Conservation (phyloP, 108 stramenopile species). For the Bacterosira constricta region DNA sequence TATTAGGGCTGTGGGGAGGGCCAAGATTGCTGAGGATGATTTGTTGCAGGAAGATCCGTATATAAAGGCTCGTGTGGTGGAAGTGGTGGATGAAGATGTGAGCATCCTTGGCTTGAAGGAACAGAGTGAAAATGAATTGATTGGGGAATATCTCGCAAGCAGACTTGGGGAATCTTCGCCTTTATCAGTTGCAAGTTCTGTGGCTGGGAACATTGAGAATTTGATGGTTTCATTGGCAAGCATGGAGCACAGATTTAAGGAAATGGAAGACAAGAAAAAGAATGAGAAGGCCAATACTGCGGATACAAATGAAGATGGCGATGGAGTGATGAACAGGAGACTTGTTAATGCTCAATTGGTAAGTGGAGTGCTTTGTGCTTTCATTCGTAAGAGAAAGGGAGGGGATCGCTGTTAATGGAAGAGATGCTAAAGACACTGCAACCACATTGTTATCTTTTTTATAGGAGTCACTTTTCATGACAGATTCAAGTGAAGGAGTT, state of each 20-base stretch:
- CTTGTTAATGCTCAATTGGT: slow-evolving; percentile 28
- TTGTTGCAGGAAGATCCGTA: slow-evolving; percentile 67
- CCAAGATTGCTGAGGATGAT: slow-evolving; percentile 51
- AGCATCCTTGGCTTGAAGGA: slow-evolving; percentile 15
- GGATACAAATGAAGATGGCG: neutral
- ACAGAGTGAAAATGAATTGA: neutral
- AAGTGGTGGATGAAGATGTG: slow-evolving; percentile 54
- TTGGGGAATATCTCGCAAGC: too few species aligned
- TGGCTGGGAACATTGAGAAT: slow-evolving; percentile 68
- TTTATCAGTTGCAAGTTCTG: slow-evolving; percentile 54
- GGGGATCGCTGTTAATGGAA: neutral
- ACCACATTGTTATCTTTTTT: neutral
- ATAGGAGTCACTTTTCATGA: slow-evolving; percentile 39
- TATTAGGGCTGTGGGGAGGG: slow-evolving; percentile 71
- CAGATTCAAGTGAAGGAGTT: slow-evolving; percentile 36
- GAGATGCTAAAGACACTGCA: neutral
- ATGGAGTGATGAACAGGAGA: slow-evolving; percentile 32
- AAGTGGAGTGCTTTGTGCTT: neutral
- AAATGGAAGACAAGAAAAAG: slow-evolving; percentile 22
- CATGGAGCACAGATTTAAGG: slow-evolving; percentile 55
- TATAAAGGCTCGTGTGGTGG: slow-evolving; percentile 62
- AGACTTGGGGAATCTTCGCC: slow-evolving; percentile 18
- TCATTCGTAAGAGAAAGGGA: neutral
- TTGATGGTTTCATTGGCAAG: slow-evolving; percentile 51
- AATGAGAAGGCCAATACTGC: slow-evolving; percentile 4